phyloP scores from a whole-genome alignment of 2,329 filamentous ascomycete species.

The Penicillium sp. region DNA sequence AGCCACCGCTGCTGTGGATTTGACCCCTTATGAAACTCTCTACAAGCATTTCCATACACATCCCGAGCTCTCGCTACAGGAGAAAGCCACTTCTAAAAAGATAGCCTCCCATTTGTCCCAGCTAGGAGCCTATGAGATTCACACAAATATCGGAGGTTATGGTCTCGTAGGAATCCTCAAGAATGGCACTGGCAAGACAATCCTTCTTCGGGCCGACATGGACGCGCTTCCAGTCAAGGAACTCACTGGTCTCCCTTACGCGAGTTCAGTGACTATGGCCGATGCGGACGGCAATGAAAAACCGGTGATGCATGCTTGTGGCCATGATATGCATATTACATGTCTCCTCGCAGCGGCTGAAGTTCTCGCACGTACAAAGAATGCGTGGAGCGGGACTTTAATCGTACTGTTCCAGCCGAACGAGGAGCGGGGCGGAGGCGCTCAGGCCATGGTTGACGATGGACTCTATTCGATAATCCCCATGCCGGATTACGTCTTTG shows the following conservation, averaged over 20 bases:
- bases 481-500: constrained; percentile 55
- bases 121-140: constrained; percentile 36
- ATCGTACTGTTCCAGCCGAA: constrained; percentile 65
- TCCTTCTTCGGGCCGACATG: constrained; percentile 51
- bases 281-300: constrained; percentile 52
- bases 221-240: constrained; percentile 52
- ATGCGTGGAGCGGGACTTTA: constrained; percentile 60
- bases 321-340: constrained; percentile 61
- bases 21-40: constrained; percentile 50
- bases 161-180: constrained; percentile 44
- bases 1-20: constrained; percentile 23
- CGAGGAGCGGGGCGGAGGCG: constrained; percentile 63
- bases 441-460: constrained; percentile 61
- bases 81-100: constrained; percentile 51
- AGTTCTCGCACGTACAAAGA: constrained; percentile 45
- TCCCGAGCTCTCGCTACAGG: constrained; percentile 59
- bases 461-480: constrained; percentile 54
- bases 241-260: constrained; percentile 48
- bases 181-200: constrained; percentile 44
- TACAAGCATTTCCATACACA: constrained; percentile 60
- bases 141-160: constrained; percentile 46
- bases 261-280: constrained; percentile 45
- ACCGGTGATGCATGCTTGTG: constrained; percentile 61
- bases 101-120: constrained; percentile 44
- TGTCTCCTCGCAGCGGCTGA: constrained; percentile 54